Evolutionary conservation across 148 eudicot species (phyloP), one percentile per base, ranked within the genome.

Genomic region (Cornus controversa): DNA sequence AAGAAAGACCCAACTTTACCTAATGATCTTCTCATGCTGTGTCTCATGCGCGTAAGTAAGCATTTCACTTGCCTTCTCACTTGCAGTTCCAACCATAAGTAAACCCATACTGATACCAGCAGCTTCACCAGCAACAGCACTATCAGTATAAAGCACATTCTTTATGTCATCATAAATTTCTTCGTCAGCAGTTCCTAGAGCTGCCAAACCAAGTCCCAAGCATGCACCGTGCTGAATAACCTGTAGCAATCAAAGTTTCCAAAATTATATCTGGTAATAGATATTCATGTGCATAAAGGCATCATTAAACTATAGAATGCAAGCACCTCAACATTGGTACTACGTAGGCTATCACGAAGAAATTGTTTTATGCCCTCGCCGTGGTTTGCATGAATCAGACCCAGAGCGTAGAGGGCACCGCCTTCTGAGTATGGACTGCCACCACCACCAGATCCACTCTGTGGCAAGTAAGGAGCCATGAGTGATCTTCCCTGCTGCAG

Each of bases 121-220:
- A 78, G 98, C 99, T 90, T 96, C 99, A 80, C 99, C 99, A 75
- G 99, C 99, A 80, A 96, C 98, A 72, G 99, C 99, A 86, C 94
- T 90, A 75, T 96, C 98, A 7, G 93, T 96, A 72, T 93, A 96
- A 14, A 93, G 89, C 65, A 96, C 94, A 82, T 80, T 96, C 78
- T 96, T 96, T 36, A 96, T 85, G 75, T 96, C 99, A 74, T 96
- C 99, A 78, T 87, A 93, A 24, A 90, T 81, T 0, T 96, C 99
- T 80, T 93, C 97, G 84, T 96, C 98, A 67, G 99, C 98, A 73
- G 99, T 96, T 77, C 99, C 98, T 66, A 96, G 87, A 70, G 99
- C 94, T 29, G 99, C 94, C 87, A 96, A 82, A 73, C 99, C 99
- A 76, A 96, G 93, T 75, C 98, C 99, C 65, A 96, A 81, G 79